These are phyloP conservation scores for Poteriospumella lacustris DNA, from an alignment of 108 stramenopile genomes.

Conservation along the genomic window DNA sequence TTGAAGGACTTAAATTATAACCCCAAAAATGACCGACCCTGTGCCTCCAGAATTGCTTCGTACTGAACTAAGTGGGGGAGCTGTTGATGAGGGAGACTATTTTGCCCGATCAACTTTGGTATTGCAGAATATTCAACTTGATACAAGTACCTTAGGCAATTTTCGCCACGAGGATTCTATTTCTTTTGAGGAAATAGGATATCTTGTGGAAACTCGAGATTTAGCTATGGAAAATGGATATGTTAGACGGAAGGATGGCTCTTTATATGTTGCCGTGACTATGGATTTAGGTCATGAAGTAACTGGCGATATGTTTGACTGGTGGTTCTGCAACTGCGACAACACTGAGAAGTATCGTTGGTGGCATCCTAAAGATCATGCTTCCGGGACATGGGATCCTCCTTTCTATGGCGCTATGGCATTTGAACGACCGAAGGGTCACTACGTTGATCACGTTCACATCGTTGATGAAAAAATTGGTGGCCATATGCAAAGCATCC, in stretches of 20 bases:
- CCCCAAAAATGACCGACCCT: background rate
- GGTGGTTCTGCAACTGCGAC: conserved; percentile 15
- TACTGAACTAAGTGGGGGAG: background rate
- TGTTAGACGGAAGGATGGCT: background rate
- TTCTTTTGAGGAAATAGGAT: background rate
- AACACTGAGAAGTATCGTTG: background rate
- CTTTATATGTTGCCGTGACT: background rate
- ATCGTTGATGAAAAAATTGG: background rate
- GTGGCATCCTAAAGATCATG: background rate
- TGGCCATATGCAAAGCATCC: background rate
- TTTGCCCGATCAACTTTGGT: background rate
- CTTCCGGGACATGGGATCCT: background rate
- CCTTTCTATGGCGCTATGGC: background rate
- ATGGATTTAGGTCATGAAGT: background rate
- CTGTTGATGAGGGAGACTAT: background rate
- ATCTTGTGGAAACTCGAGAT: background rate
- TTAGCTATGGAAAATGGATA: background rate
- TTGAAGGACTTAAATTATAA: background rate
- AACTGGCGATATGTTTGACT: conserved; percentile 21
- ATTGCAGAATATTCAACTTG: background rate
- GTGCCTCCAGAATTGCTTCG: background rate
- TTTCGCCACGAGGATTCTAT: background rate
- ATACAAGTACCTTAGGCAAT: background rate
- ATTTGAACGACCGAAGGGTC: background rate
- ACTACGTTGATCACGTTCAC: background rate